Evolutionary conservation across 2,329 filamentous ascomycete genomes (phyloP).

Genomic region (Phaeophleospora eucalypticola): DNA sequence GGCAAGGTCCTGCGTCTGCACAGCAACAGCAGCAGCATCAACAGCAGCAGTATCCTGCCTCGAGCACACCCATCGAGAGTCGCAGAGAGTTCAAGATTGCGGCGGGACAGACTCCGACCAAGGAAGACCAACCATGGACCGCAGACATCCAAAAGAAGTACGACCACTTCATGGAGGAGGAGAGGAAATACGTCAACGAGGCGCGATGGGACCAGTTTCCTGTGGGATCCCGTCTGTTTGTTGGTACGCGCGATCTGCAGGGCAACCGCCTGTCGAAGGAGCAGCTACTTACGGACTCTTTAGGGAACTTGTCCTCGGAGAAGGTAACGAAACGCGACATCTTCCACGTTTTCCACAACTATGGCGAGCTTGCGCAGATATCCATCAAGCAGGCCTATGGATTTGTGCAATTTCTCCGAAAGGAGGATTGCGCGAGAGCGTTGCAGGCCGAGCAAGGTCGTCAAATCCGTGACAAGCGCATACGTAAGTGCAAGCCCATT

Average conservation of each 20-base stretch:
- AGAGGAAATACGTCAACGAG: conserved; percentile 70
- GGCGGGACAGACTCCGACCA: conserved; percentile 31
- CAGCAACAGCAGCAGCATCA: conserved; percentile 5
- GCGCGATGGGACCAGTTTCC: conserved; percentile 80
- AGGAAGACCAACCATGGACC: conserved; percentile 50
- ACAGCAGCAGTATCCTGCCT: conserved; percentile 7
- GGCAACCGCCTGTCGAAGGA: conserved; percentile 5
- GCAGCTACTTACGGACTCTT: conserved; percentile 17
- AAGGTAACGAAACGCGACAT: conserved; percentile 90
- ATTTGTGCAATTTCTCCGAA: conserved; percentile 87
- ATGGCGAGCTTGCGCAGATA: conserved; percentile 86
- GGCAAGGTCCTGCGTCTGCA: conserved; percentile 1
- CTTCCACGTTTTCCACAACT: conserved; percentile 82
- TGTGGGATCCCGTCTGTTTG: conserved; percentile 71
- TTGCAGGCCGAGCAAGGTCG: conserved; percentile 74
- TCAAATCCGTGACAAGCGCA: conserved; percentile 81
- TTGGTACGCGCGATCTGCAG: conserved; percentile 54
- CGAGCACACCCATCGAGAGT: conserved; percentile 24
- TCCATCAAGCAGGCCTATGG: conserved; percentile 96
- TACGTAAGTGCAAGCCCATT: too few relatives aligned
- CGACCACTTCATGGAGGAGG: conserved; percentile 68
- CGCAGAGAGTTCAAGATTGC: conserved; percentile 28
- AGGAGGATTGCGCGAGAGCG: conserved; percentile 68
- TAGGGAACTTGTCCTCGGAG: conserved; percentile 88
- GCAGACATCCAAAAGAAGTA: conserved; percentile 62